Evolutionary conservation across 1,139 yeast genomes (phyloP).

Genomic region (Casaregolazyma lundiana): DNA sequence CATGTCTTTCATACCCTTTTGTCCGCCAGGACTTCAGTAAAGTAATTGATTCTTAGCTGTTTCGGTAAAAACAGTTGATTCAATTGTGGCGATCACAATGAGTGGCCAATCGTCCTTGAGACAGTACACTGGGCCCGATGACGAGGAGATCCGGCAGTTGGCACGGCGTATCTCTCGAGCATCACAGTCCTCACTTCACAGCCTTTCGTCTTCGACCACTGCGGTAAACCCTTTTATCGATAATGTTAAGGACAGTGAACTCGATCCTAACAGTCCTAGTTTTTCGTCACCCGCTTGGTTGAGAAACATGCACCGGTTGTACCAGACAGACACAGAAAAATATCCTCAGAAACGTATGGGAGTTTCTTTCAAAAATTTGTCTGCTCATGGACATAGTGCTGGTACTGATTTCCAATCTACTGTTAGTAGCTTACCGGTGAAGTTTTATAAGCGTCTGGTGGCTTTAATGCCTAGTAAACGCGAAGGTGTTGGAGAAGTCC

Average conservation of each 20-base stretch:
- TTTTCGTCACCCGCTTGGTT: constrained; percentile 71
- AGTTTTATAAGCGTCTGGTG: constrained; percentile 16
- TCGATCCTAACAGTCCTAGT: constrained; percentile 52
- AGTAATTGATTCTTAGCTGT: no score
- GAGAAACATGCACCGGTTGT: constrained; percentile 51
- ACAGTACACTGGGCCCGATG: constrained; percentile 11
- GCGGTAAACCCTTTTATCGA: constrained; percentile 19
- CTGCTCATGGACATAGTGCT: constrained; percentile 71
- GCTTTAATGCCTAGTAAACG: constrained; percentile 22
- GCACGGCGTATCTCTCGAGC: constrained; percentile 28
- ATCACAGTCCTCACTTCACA: constrained; percentile 12
- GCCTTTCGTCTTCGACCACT: neutral
- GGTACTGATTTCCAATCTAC: constrained; percentile 80
- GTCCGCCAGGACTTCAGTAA: no score
- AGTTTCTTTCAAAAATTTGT: constrained; percentile 59
- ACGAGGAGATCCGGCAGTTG: constrained; percentile 21
- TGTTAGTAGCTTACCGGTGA: constrained; percentile 46
- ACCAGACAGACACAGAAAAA: constrained; percentile 18
- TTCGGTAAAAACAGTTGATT: no score
- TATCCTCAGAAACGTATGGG: constrained; percentile 38
- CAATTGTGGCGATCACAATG: no score
- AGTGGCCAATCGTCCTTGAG: neutral
- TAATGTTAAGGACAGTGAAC: constrained; percentile 35
- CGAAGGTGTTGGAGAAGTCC: constrained; percentile 36
- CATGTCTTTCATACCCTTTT: no score